These are phyloP conservation scores for Boehmeria nivea DNA, from an alignment of 306 rosid genomes.

Conservation along the genomic window DNA sequence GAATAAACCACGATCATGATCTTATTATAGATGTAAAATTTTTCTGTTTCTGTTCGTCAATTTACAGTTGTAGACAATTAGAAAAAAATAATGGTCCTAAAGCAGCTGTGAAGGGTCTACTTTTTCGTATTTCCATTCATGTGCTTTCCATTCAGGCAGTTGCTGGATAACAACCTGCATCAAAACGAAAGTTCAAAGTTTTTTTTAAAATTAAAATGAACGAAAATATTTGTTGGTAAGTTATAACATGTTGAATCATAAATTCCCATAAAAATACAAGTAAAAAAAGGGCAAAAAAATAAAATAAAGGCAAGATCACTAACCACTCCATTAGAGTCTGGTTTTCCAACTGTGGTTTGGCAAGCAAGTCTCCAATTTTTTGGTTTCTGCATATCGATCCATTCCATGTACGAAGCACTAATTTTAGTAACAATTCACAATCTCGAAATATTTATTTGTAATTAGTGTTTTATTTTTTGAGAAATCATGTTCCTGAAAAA, in stretches of 20 bases:
- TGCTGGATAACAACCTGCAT: slow-evolving; percentile 79
- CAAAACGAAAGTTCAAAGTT: not conserved
- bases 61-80: slow-evolving; percentile 2
- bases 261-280: not conserved
- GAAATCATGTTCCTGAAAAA: too few relatives aligned
- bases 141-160: slow-evolving; percentile 89
- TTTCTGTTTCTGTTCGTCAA: not conserved
- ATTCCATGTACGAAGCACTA: not conserved
- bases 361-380: slow-evolving; percentile 97
- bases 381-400: slow-evolving; percentile 53
- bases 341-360: slow-evolving; percentile 71
- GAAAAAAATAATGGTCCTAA: slow-evolving; percentile 9
- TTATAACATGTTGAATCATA: not conserved
- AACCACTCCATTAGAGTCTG: slow-evolving; percentile 77
- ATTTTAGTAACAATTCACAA: not conserved
- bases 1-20: not conserved
- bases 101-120: slow-evolving; percentile 27
- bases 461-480: too few relatives aligned
- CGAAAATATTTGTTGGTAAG: too few relatives aligned
- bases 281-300: not conserved
- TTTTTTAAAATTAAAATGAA: too few relatives aligned
- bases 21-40: not conserved
- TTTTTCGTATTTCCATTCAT: slow-evolving; percentile 66
- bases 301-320: slow-evolving; percentile 19
- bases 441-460: too few relatives aligned